Conservation (phyloP, 495 filamentous ascomycete species). For the Podospora fimiseda region DNA sequence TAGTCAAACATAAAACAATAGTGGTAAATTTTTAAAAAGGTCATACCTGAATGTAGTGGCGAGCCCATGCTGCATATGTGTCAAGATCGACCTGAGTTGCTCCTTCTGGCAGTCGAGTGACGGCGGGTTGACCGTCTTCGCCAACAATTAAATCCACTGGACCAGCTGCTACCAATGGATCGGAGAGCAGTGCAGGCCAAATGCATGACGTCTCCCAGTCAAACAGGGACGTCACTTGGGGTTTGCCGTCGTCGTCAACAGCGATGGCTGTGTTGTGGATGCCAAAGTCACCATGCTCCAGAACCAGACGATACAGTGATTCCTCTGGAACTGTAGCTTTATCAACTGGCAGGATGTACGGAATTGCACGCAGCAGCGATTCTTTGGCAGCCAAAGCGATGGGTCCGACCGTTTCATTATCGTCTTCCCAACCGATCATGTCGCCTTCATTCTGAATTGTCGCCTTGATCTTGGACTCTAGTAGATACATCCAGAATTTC, state of each 20-base stretch:
- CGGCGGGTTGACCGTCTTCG: constrained; percentile 22
- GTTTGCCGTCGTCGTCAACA: constrained; percentile 20
- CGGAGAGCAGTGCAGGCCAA: constrained; percentile 30
- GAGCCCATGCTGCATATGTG: constrained; percentile 23
- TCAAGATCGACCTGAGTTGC: not conserved
- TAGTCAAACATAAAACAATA: constrained; percentile 9
- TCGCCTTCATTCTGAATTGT: constrained; percentile 30
- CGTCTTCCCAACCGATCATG: constrained; percentile 33
- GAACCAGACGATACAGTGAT: constrained; percentile 28
- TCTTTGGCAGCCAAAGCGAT: constrained; percentile 29
- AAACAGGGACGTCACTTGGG: constrained; percentile 28
- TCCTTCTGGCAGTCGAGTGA: constrained; percentile 17
- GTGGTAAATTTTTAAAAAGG: not conserved
- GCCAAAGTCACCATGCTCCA: constrained; percentile 35
- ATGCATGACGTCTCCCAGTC: constrained; percentile 32
- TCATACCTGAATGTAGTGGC: constrained; percentile 20
- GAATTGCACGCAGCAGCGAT: constrained; percentile 26
- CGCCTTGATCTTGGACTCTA: constrained; percentile 31
- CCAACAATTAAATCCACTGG: constrained; percentile 25
- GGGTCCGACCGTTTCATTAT: constrained; percentile 28
- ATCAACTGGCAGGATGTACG: constrained; percentile 24
- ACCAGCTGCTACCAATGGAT: constrained; percentile 29
- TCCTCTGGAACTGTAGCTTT: not conserved
- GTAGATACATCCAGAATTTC: constrained; percentile 30
- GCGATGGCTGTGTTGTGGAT: constrained; percentile 31